Base-by-base conservation (phyloP, 768 basidiomycete species). In the Pleurotus pulmonarius region DNA sequence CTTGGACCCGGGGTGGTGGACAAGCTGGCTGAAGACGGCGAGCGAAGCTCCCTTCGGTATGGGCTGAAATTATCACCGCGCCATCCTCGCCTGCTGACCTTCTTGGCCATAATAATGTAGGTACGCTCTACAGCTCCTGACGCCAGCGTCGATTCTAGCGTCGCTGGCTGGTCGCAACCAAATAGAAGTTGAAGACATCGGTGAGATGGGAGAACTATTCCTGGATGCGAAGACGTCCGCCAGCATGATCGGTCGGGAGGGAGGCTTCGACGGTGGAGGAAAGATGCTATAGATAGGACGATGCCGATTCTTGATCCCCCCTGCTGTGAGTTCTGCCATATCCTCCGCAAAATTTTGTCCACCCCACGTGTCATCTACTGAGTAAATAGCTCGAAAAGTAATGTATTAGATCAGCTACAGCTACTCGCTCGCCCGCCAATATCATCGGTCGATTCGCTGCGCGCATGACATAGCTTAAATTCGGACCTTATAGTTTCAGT, bases 131-230 rank as follows among this genome's bases (percentile, higher is more conserved):
- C 96, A 98, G 68, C 76, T 98, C 13, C 79, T 98, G 56, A 89
- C 91, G 0, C 96, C 96, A 0, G 93, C 92, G 1, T 88, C 90
- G 18, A 95, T 98, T 65, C 80, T 98, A 3, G 87, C 94, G 2
- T 74, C 77, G 37, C 71, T 94, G 26, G 82, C 80, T 0, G 94
- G 95, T 2, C 86, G 93, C 57, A 78, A 72, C 34, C 87, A 94
- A 64, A 92, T 98, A 56, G 83, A 86, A 59, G 72, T 86, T 3
- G 94, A 98, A 60, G 97, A 99, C 69, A 86, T 98, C 48, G 79
- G 81, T 34, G 94, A 98, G 79, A 94, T 97, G 87, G 88, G 87
- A 60, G 92, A 92, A 66, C 75, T 99, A 29, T 99, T 99, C 79
- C 76, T 98, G 64, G 95, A 98, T 69, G 94, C 96, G 16, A 96